Base-by-base conservation (phyloP, 169 alveolate genomes). In the Cryptosporidium canis region DNA sequence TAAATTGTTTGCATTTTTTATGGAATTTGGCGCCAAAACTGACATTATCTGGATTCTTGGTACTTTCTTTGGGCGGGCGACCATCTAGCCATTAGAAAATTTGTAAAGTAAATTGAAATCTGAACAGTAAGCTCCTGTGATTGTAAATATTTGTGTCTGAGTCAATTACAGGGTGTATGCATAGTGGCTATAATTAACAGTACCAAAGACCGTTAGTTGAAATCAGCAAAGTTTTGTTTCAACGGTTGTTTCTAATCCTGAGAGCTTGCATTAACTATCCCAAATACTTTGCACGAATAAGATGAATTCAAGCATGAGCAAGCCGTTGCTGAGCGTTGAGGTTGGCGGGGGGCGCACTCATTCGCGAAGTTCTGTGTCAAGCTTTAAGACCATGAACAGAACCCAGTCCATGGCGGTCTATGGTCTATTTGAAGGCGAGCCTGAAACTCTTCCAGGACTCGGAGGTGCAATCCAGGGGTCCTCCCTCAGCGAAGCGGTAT, bases 391-490 rank as follows among this genome's bases (percentile, higher is more conserved):
- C 8, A 77, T 77, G 87, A 77, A 55, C 58, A 58, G 87, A 77
- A 77, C 87, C 18, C 77, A 77, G 61, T 77, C 87, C 11, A 16
- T 77, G 41, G 87, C 87, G 18, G 61, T 77, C 11, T 77, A 77
- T 37, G 87, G 87, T 12, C 53, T 77, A n/a, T 77, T 77, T 77
- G 87, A 58, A 21, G 87, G 61, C 16, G 87, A 77, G 14, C 87
- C 87, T 12, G 87, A 77, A 77, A 77, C 87, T 29, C 72, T 77
- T 11, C 87, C 87, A 11, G 87, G 87, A 27, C 72, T 77, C 41
- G 87, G 87, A 56, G 87, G 87, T 77, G 72, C 72, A 16, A 58
- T 77, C 37, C 77, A 83, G 41, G 91, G 91, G 12, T 83, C 91
- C 6, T 66, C 91, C 33, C 18, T 66, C 27, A 61, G 66, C 41